A percentile compares a stretch with the other conserved stretches of the same genome.
These are phyloP conservation scores for Myriosclerotinia curreyana DNA, from an alignment of 2,329 filamentous ascomycete genomes.

Conservation along the genomic window DNA sequence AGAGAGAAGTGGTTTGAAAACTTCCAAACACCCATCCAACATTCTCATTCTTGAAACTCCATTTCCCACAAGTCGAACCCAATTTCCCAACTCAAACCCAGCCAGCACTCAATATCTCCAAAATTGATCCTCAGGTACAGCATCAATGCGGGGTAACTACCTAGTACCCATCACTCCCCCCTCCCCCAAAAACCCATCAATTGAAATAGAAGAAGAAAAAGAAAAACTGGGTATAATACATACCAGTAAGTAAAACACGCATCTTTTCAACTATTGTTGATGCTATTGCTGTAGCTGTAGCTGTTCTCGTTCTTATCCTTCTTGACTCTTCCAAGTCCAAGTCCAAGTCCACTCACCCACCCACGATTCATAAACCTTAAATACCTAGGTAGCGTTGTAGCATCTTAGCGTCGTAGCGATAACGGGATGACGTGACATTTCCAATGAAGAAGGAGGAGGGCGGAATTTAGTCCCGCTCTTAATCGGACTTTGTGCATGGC, in stretches of 20 bases:
- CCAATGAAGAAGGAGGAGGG: not conserved
- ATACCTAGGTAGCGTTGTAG: no score
- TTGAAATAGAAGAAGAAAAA: no score
- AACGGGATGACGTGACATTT: not conserved
- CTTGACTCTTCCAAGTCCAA: no score
- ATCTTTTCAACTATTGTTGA: not conserved
- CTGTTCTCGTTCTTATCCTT: no score
- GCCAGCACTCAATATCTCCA: not conserved
- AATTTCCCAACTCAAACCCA: not conserved
- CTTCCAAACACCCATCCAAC: no score
- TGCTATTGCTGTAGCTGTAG: not conserved
- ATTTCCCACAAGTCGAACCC: no score
- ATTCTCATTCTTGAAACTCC: no score
- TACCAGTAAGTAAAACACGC: constrained; percentile 19
- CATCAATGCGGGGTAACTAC: not conserved
- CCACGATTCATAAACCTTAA: not conserved
- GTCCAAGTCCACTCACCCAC: no score
- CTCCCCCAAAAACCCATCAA: not conserved
- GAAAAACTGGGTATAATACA: not conserved
- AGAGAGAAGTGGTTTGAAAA: no score
- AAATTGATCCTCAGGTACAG: not conserved
- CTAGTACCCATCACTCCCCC: not conserved
- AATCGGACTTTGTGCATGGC: no score
- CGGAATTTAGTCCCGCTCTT: constrained; percentile 4
- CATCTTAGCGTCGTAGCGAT: not conserved